Percentiles rank a stretch among this genome's conserved stretches.
phyloP scores from a whole-genome alignment of 352 stramenopile species.

The Phytophthora pseudosyringae region DNA sequence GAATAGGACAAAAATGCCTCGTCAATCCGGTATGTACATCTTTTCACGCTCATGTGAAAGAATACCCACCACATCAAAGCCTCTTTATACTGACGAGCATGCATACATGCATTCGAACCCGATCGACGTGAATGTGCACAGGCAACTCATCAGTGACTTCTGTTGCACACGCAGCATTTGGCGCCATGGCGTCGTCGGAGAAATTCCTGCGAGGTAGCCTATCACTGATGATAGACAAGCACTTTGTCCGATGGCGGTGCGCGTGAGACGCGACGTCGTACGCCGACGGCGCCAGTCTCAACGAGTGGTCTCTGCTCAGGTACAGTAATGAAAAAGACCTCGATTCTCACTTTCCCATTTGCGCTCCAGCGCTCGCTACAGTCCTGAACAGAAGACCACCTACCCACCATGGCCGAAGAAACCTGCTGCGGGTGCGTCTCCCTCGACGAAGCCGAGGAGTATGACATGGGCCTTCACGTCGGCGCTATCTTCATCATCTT shows the following conservation, averaged over 20 bases:
- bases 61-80: no score
- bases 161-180: neutral
- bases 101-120: neutral
- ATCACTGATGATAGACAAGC: constrained; percentile 1
- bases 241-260: constrained; percentile 8
- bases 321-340: neutral
- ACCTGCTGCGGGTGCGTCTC: constrained; percentile 51
- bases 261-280: constrained; percentile 4
- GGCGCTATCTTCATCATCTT: constrained; percentile 66
- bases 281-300: constrained; percentile 5
- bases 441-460: constrained; percentile 41
- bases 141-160: neutral
- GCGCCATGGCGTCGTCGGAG: neutral
- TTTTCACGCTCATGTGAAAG: no score
- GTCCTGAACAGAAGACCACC: constrained; percentile 1
- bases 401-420: constrained; percentile 40
- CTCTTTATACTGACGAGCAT: neutral
- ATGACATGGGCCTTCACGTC: constrained; percentile 59
- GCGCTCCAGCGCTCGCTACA: constrained; percentile 16
- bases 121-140: neutral
- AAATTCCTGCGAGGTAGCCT: neutral
- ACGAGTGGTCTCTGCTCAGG: constrained; percentile 2
- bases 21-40: no score
- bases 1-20: no score
- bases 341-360: constrained; percentile 13